Evolutionary conservation across 2,329 filamentous ascomycete genomes (phyloP), one percentile per base, ranked within the genome.

Genomic region (Neurospora crassa): DNA sequence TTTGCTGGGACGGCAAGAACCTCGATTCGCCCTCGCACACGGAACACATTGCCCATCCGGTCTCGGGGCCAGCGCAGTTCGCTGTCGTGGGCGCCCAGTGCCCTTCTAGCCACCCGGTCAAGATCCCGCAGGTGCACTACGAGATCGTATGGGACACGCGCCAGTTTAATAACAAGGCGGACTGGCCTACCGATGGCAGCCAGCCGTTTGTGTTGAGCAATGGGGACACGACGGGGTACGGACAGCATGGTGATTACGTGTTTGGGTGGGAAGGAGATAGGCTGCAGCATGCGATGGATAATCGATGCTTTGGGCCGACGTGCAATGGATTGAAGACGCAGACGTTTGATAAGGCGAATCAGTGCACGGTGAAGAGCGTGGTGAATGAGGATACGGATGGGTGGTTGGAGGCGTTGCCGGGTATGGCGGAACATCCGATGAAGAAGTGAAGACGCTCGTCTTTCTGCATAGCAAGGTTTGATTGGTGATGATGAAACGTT

Each of bases 1-100:
- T 81, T 83, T 84, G 83, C 77, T 84, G 82, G 82, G 82, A 84
- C 68, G 82, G 83, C 40, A 80, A 81, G 72, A 84, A 83, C 69
- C 78, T 83, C 5, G 82, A 84, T 71, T 80, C 78, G 0, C 78
- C 79, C 0, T 81, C 83, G 72, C 83, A 84, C 70, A 79, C 81
- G 72, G 78, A 78, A 70, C 82, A 84, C 70, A 79, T 84, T 42
- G 77, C 83, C 0, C 84, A 83, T 70, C 80, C 82, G 70, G 78
- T 72, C 68, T 79, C 67, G 67, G 81, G 80, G 1, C 80, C 81
- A 14, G 82, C 85, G 71, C 78, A 78, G 20, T 81, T 81, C 71
- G 78, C 79, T 4, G 43, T 74, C 20, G 74, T 76, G 2, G 72
- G 79, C 53, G 80, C 80, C 0, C 76, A 79, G 5, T 78, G 77